These are phyloP conservation scores for Cenchrus americanus DNA, from an alignment of 176 grass and related monocot genomes.

Conservation along the genomic window DNA sequence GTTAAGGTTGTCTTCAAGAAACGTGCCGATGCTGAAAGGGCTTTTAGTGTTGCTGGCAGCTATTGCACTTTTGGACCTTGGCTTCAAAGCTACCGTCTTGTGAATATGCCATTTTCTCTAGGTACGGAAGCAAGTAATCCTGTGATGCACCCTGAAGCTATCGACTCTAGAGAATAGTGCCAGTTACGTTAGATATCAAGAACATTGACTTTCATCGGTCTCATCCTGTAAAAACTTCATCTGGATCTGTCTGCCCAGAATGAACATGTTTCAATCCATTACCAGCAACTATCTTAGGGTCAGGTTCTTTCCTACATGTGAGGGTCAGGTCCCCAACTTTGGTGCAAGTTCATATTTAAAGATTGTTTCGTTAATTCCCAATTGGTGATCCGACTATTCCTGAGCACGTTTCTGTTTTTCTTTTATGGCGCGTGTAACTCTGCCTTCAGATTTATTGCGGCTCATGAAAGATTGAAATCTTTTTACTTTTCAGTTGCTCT, in stretches of 20 bases:
- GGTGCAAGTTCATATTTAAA: background rate
- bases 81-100: conserved; percentile 83
- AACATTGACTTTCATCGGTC: background rate
- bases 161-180: conserved; percentile 11
- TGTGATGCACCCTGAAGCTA: conserved; percentile 38
- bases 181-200: background rate
- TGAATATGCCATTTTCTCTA: conserved; percentile 60
- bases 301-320: background rate
- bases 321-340: background rate
- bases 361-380: background rate
- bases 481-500: background rate
- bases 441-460: background rate
- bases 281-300: background rate
- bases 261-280: background rate
- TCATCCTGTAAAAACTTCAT: conserved; percentile 24
- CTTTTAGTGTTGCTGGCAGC: conserved; percentile 74
- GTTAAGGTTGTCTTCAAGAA: conserved; percentile 85
- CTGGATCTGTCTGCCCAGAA: background rate
- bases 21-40: conserved; percentile 82
- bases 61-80: conserved; percentile 77
- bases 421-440: background rate
- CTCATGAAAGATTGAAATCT: background rate
- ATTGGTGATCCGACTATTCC: background rate
- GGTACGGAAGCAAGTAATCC: conserved; percentile 32
- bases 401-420: background rate